A percentile compares a stretch with the other conserved stretches of the same genome.
phyloP scores from a whole-genome alignment of 495 filamentous ascomycete species.

The Penicillium paradoxum region DNA sequence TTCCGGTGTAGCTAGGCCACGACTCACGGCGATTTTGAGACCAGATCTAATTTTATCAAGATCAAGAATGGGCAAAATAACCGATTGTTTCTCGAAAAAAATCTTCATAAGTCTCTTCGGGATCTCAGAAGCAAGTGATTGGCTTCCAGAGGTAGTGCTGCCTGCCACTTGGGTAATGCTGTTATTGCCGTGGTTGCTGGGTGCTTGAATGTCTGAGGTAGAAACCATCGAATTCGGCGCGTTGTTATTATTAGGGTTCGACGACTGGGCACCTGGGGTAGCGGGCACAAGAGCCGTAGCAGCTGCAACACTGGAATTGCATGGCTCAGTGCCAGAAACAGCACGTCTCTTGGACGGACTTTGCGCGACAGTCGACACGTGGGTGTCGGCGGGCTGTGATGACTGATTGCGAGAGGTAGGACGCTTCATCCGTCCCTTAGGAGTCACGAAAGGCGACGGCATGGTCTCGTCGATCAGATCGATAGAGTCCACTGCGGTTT shows the following conservation, averaged over 20 bases:
- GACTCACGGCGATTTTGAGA: neutral
- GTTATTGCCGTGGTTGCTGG: neutral
- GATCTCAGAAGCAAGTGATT: neutral
- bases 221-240: neutral
- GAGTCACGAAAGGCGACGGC: neutral
- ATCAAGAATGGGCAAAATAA: neutral
- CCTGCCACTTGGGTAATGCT: neutral
- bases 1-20: neutral
- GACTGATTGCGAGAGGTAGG: neutral
- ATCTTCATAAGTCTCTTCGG: neutral
- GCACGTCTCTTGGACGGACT: neutral
- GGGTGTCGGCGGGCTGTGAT: neutral
- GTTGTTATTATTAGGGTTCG: neutral
- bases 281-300: too few relatives aligned
- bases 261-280: too few relatives aligned
- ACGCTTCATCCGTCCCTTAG: neutral
- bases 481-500: neutral
- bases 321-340: too few relatives aligned
- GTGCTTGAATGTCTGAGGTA: neutral
- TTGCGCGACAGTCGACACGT: neutral
- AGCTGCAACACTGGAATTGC: too few relatives aligned
- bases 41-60: neutral
- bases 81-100: neutral
- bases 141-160: neutral
- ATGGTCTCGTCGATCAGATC: neutral